Conservation (phyloP, 345 rosid genomes). For the Toxicodendron radicans region DNA sequence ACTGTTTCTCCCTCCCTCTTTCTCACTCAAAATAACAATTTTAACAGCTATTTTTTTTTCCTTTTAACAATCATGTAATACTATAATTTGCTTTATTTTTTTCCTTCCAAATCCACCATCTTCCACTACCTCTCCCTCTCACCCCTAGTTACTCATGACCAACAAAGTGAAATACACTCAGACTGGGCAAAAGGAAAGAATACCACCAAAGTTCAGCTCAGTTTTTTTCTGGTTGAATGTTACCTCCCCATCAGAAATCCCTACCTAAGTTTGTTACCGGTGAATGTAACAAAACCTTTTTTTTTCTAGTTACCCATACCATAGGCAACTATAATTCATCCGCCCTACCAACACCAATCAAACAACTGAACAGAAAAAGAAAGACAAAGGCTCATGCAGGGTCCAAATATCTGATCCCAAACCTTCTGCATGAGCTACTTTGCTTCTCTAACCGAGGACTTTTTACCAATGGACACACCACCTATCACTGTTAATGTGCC, state of each 20-base stretch:
- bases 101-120: background rate
- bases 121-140: slow-evolving; percentile 3
- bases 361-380: background rate
- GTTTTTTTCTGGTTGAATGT: background rate
- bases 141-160: background rate
- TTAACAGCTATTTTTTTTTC: background rate
- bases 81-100: background rate
- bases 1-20: background rate
- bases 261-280: background rate
- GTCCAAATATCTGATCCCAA: background rate
- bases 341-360: background rate
- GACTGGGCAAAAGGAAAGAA: background rate
- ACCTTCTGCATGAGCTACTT: background rate
- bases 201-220: slow-evolving; percentile 1
- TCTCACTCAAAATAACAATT: background rate
- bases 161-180: background rate
- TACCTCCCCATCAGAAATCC: background rate
- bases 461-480: background rate
- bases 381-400: background rate
- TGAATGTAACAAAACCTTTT: background rate
- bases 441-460: background rate
- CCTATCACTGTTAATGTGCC: background rate
- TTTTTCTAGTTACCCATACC: background rate
- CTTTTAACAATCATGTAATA: background rate
- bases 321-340: background rate